Evolutionary conservation across 2,329 filamentous ascomycete genomes (phyloP).

Genomic region (Ophiostoma angusticollis): DNA sequence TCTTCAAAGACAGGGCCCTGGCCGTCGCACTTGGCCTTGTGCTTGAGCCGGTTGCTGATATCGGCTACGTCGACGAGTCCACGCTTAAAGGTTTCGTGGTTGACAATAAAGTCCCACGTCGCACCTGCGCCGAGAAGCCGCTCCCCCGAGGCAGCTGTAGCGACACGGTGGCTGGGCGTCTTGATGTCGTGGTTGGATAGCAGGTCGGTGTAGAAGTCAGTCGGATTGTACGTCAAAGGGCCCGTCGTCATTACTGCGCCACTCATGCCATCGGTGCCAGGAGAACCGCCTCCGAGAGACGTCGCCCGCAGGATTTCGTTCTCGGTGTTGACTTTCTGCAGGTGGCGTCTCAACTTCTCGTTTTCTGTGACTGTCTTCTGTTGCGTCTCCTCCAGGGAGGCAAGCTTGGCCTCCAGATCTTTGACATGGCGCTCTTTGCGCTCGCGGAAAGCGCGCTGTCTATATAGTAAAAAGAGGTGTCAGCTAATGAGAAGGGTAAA

Average conservation of each 20-base stretch:
- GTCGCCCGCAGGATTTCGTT: slow-evolving; percentile 88
- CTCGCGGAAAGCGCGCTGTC: slow-evolving; percentile 91
- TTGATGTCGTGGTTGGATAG: slow-evolving; percentile 50
- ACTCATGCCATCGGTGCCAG: slow-evolving; percentile 30
- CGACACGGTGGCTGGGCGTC: slow-evolving; percentile 54
- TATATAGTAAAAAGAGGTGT: no score
- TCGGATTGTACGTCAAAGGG: slow-evolving; percentile 58
- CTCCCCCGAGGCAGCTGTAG: slow-evolving; percentile 52
- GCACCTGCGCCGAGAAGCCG: slow-evolving; percentile 61
- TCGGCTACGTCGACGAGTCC: slow-evolving; percentile 71
- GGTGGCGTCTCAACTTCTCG: slow-evolving; percentile 68
- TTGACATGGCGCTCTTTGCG: slow-evolving; percentile 86
- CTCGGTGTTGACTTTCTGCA: slow-evolving; percentile 75
- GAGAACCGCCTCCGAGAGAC: slow-evolving; percentile 33
- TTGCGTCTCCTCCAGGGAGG: slow-evolving; percentile 60
- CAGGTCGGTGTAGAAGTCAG: slow-evolving; percentile 55
- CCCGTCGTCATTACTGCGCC: slow-evolving; percentile 44
- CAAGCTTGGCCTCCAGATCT: slow-evolving; percentile 79
- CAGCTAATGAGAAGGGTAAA: neutral
- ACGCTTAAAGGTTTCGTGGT: slow-evolving; percentile 60
- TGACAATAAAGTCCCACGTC: slow-evolving; percentile 82
- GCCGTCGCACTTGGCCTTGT: slow-evolving; percentile 67
- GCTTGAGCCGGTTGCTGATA: slow-evolving; percentile 68
- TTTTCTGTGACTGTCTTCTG: slow-evolving; percentile 68
- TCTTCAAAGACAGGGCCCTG: slow-evolving; percentile 83